Evolutionary conservation across 2,329 filamentous ascomycete genomes (phyloP), one percentile per base, ranked within the genome.

Genomic region (Fusarium sp.): DNA sequence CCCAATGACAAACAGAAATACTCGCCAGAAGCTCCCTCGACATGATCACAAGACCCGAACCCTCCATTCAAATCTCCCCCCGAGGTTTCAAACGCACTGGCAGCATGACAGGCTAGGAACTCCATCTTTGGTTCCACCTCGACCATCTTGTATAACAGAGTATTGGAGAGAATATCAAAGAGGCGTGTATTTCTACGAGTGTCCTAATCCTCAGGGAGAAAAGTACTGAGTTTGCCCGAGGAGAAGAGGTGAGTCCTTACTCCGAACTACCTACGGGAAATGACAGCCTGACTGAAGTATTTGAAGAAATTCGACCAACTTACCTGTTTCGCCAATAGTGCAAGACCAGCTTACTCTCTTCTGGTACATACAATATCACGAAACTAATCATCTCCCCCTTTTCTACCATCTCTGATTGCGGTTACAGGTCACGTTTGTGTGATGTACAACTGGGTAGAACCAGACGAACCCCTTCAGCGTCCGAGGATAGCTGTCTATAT

Each of bases 201-300:
- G 44, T 65, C 41, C 51, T 80, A 66, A 42, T 79, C 51, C 45
- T 37, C 37, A 21, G 76, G 64, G 29, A 63, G 42, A 27, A 78
- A 72, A 19, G 65, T 68, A 23, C 9, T 3, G 46, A 76, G 67
- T 37, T 78, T 38, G 27, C 72, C 12, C 2, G 69, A 38, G 52
- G 23, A 21, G 27, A 25, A 12, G 18, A 33, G 12, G 5, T 31
- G n/a, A 15, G 3, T 52, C 27, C 10, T 48, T n/a, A 6, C 5
- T 48, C 10, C 12, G 9, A 7, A 31, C 27, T 48, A 16, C 19
- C 15, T 4, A 48, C 21, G 19, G 10, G 27, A 16, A 31, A 31
- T 31, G 27, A 12, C 21, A 48, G 45, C 18, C 21, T 4, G 15
- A 21, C 21, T 18, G 15, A 31, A 31, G 15, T 5, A 8, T n/a